Base-by-base conservation (phyloP, 208 protist species). In the Trypanosoma conorhini region DNA sequence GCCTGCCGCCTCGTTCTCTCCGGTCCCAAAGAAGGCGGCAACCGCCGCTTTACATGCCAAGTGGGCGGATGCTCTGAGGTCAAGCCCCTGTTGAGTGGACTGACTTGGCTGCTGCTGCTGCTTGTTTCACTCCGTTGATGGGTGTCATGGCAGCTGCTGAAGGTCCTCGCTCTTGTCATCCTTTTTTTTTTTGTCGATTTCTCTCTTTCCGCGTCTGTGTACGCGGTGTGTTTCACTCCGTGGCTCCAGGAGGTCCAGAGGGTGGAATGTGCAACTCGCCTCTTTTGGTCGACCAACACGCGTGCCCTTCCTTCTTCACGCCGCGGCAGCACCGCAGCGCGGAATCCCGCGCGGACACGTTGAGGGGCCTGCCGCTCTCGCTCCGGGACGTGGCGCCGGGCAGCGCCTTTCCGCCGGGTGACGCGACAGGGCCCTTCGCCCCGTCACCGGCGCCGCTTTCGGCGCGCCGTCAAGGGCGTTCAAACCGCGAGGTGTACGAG, bases 401-500 rank as follows among this genome's bases (percentile, higher is more conserved):
- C 5, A 15, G 0, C 40, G 12, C 12, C 5, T 26, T 31, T 9
- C 57, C 0, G 5, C 31, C 33, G 22, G 17, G 33, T 57, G 51
- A 57, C 24, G 9, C 24, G 51, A 3, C 51, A 30, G 51, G 8
- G 57, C 17, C 57, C 0, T n/a, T 48, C n/a, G 15, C 33, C 13
- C 33, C 59, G 44, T 46, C 33, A 1, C 13, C 38, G 15, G 13
- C 59, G 13, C 15, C 59, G 13, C 15, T 17, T 8, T 26, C 38
- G 13, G 22, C 38, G 4, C 48, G 28, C 12, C 65, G 26, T 40
- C 0, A 22, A 17, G 40, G 38, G 48, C 46, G 48, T 30, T 40
- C 57, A 26, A 62, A 40, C n/a, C 57, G 40, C 26, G 56, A 48
- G 3, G 31, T 80, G 30, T 65, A 79, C 21, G 75, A 76, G 24